These are phyloP conservation scores for Wallemia mellicola DNA, from an alignment of 1,284 basidiomycete species.

Conservation along the genomic window DNA sequence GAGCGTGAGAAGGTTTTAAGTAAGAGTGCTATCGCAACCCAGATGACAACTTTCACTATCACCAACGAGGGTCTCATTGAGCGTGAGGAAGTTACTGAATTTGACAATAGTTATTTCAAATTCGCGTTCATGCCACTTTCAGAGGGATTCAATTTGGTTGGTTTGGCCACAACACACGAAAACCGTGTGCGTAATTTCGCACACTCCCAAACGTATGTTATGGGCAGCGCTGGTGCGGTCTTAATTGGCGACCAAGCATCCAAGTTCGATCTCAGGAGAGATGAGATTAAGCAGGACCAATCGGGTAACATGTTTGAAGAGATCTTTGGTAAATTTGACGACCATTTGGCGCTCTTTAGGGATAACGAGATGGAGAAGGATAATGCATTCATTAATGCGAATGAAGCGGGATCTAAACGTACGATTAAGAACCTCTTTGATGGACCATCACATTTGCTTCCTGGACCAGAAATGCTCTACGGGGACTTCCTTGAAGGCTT, in stretches of 20 bases:
- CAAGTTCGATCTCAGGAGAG: not conserved
- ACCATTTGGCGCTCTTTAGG: not conserved
- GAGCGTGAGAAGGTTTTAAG: not conserved
- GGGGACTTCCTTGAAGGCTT: not conserved
- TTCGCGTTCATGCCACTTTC: not conserved
- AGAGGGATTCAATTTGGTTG: not conserved
- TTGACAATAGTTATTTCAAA: not conserved
- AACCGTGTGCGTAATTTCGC: not conserved
- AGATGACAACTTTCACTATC: not conserved
- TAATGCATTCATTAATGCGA: not conserved
- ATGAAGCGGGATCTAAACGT: not conserved
- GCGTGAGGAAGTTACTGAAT: not conserved
- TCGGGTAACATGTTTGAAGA: not conserved
- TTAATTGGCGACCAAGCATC: not conserved
- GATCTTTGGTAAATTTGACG: not conserved
- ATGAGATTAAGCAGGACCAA: not conserved
- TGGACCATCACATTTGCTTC: not conserved
- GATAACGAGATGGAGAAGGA: not conserved
- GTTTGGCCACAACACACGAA: not conserved
- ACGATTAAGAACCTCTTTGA: not conserved
- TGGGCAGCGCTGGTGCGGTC: not conserved
- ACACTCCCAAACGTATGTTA: not conserved
- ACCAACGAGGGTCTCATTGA: not conserved
- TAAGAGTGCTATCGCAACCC: not conserved
- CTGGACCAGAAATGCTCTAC: not conserved